phyloP scores from a whole-genome alignment of 345 rosid genomes.

The Salix brachista region DNA sequence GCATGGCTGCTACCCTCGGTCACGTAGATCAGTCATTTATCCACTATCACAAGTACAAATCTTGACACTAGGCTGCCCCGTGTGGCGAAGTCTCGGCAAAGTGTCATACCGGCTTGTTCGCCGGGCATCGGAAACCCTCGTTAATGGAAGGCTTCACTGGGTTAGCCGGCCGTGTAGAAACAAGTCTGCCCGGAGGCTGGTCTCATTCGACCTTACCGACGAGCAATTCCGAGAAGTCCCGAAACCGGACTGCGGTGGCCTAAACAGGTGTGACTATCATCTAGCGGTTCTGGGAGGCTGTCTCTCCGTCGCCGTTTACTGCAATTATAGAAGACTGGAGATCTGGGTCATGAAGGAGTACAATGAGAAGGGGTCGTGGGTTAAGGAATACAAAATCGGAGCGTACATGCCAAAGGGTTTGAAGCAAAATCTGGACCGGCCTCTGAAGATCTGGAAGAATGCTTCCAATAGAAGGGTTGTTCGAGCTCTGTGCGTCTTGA shows the following conservation, averaged over 20 bases:
- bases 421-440: slow-evolving; percentile 49
- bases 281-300: slow-evolving; percentile 50
- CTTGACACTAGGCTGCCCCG: slow-evolving; percentile 24
- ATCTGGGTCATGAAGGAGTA: slow-evolving; percentile 85
- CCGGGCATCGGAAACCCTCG: slow-evolving; percentile 62
- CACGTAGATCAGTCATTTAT: slow-evolving; percentile 17
- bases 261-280: slow-evolving; percentile 57
- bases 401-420: slow-evolving; percentile 64
- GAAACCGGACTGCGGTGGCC: slow-evolving; percentile 65
- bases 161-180: slow-evolving; percentile 56
- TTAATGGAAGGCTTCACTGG: slow-evolving; percentile 79
- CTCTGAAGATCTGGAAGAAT: slow-evolving; percentile 52
- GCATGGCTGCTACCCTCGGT: slow-evolving; percentile 13
- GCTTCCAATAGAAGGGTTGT: slow-evolving; percentile 41
- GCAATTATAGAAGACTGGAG: slow-evolving; percentile 69
- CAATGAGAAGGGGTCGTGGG: slow-evolving; percentile 68
- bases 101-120: slow-evolving; percentile 50
- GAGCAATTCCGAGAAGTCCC: slow-evolving; percentile 75
- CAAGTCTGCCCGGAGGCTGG: slow-evolving; percentile 53
- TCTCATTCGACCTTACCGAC: slow-evolving; percentile 68
- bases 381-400: slow-evolving; percentile 56
- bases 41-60: slow-evolving; percentile 34
- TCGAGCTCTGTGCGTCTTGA: slow-evolving; percentile 51
- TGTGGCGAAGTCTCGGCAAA: slow-evolving; percentile 75
- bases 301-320: slow-evolving; percentile 60